Evolutionary conservation across 2,329 filamentous ascomycete genomes (phyloP), one percentile per base, ranked within the genome.

Genomic region (Pleoardoris graminearum): DNA sequence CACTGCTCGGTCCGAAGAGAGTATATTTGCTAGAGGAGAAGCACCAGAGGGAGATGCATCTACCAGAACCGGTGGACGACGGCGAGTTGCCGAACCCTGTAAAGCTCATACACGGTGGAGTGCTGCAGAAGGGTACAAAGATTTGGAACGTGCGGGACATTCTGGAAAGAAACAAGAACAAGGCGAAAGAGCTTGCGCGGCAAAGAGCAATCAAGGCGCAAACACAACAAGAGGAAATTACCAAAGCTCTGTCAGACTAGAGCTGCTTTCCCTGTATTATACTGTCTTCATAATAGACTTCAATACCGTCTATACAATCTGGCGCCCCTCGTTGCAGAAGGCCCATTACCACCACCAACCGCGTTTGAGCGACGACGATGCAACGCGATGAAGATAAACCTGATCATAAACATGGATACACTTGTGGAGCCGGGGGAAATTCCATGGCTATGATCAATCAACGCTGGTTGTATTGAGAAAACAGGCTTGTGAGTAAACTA

Each of bases 1-100:
- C 59, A 46, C 55, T 68, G n/a, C 57, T 68, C 3, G 60, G 60
- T 17, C 66, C 65, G 16, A 65, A 59, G 58, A 67, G 55, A 54
- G 69, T 72, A 7, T 72, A 72, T 44, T 63, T 67, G 2, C 50
- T 32, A 10, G 65, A 70, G 48, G 55, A 57, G 11, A 63, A 51
- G 46, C 50, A 58, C 30, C 63, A 54, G 61, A 62, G 61, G 33
- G 60, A 65, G 0, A 67, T 67, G 67, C 67, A 65, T 48, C 67
- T 65, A 48, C 62, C 57, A 14, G 65, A 69, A 25, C 61, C 65
- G 23, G 54, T 59, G 14, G 54, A 63, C n/a, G 49, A 57, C 29
- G 60, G 61, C 53, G 51, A 63, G 43, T 23, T 59, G 19, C 65
- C 67, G 7, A 69, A 69, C 23, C 17, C 37, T 3, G 37, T 48